Percentiles rank a stretch among this genome's conserved stretches.
Conservation (phyloP, 2,329 filamentous ascomycete genomes). For the Aspergillus fumigatiaffinis region DNA sequence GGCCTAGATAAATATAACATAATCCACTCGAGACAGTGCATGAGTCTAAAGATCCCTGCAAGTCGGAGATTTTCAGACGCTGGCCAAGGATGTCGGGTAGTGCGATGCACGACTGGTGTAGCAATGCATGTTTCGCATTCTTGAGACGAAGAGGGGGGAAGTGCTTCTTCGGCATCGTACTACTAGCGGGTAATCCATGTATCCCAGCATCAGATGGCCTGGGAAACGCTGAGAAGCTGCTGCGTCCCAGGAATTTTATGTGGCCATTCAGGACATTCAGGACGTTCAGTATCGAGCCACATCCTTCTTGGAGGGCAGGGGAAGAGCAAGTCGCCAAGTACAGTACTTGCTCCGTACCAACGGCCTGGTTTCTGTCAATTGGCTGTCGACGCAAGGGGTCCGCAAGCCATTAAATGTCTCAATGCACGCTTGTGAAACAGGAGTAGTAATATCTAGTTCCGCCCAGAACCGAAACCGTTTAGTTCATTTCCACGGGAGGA, state of each 20-base stretch:
- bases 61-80: constrained; percentile 13
- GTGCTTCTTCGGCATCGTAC: not conserved
- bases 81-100: constrained; percentile 3
- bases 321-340: not conserved
- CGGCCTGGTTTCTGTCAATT: not conserved
- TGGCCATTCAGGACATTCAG: not conserved
- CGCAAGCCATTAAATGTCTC: not conserved
- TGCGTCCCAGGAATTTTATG: not conserved
- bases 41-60: constrained; percentile 3
- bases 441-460: not conserved
- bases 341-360: not conserved
- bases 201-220: not conserved
- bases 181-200: not conserved
- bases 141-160: not conserved
- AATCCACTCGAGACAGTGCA: not conserved
- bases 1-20: constrained; percentile 1
- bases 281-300: not conserved
- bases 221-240: not conserved
- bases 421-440: not conserved
- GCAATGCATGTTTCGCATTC: constrained; percentile 12
- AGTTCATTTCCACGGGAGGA: not conserved
- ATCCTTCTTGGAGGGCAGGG: not conserved
- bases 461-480: not conserved
- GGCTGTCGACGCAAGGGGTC: not conserved
- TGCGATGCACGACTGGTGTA: constrained; percentile 1